Percentiles rank a stretch among this genome's conserved stretches.
Evolutionary conservation across 768 basidiomycete genomes (phyloP).

Genomic region (Leccinellum albellum): DNA sequence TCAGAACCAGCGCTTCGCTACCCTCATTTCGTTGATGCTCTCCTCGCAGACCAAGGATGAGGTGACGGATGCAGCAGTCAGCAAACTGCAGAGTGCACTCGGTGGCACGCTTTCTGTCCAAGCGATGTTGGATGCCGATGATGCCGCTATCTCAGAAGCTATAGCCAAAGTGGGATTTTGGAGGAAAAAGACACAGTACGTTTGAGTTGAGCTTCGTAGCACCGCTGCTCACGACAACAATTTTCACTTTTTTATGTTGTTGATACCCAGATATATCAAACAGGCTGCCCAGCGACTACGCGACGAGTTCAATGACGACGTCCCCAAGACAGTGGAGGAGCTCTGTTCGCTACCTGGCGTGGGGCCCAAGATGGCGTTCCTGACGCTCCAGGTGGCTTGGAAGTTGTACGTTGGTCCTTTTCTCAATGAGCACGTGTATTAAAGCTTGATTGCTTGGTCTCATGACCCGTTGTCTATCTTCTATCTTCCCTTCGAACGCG

Average conservation of each 20-base stretch:
- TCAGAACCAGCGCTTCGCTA: constrained; percentile 78
- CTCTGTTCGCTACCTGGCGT: constrained; percentile 87
- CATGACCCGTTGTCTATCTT: background rate
- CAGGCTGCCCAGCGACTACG: constrained; percentile 64
- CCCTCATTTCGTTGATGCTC: constrained; percentile 90
- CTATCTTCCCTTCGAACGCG: background rate
- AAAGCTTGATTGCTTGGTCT: background rate
- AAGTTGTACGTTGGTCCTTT: constrained; percentile 49
- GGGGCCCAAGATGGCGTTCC: constrained; percentile 95
- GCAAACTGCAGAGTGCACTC: constrained; percentile 65
- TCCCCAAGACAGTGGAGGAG: constrained; percentile 86
- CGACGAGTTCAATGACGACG: constrained; percentile 75
- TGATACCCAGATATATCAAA: constrained; percentile 60
- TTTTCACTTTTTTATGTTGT: background rate
- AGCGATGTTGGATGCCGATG: constrained; percentile 62
- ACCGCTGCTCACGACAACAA: background rate
- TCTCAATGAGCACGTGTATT: background rate
- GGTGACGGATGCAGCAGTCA: constrained; percentile 76
- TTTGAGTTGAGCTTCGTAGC: background rate
- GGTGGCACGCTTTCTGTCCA: constrained; percentile 78
- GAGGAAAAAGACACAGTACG: constrained; percentile 79
- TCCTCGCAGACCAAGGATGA: constrained; percentile 95
- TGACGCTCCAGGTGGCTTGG: constrained; percentile 83
- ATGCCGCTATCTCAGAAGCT: constrained; percentile 60
- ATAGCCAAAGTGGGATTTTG: constrained; percentile 93